Base-by-base conservation (phyloP, 129 eudicot species). In the Glebionis coronaria region DNA sequence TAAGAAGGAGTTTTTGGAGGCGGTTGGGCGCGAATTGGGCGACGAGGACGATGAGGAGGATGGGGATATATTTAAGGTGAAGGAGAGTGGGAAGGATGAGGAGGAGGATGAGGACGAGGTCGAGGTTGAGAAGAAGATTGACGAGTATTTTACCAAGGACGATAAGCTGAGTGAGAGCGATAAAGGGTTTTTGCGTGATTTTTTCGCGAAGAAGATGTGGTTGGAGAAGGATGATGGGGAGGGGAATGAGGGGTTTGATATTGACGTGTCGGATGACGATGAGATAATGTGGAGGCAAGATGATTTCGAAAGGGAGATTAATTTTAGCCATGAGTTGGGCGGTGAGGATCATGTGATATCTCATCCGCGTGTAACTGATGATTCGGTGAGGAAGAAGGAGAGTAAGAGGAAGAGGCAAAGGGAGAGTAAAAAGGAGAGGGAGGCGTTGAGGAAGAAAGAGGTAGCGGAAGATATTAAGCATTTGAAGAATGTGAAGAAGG, bases 321-420 rank as follows among this genome's bases (percentile, higher is more conserved):
- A 93, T 81, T 93, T 93, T 51, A 77, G 98, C 81, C 79, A 50
- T 55, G 90, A 93, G 78, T 97, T 88, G 78, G 77, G 81, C 75
- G 86, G 88, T 2, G 91, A 92, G 21, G 98, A 93, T 64, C 67
- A 95, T 62, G 83, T 93, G 1, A 31, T 81, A 88, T 94, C 87
- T 9, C 87, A 83, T 70, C 80, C 98, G 8, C 46, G 98, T 46
- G 54, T 46, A n/a, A 84, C 85, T 57, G 87, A 79, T 40, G 95
- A 81, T 20, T 91, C 97, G 10, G 98, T 91, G 61, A 84, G 98
- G 82, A 93, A 93, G 73, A 86, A 97, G 80, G 78, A 84, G 83
- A 88, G 90, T 78, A 93, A 88, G 73, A 85, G 88, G 73, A 95
- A 86, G 71, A 82, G 98, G 42, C 69, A 78, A 76, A 88, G 72